These are phyloP conservation scores for Amylocarpus encephaloides DNA, from an alignment of 2,329 filamentous ascomycete species.

Conservation along the genomic window DNA sequence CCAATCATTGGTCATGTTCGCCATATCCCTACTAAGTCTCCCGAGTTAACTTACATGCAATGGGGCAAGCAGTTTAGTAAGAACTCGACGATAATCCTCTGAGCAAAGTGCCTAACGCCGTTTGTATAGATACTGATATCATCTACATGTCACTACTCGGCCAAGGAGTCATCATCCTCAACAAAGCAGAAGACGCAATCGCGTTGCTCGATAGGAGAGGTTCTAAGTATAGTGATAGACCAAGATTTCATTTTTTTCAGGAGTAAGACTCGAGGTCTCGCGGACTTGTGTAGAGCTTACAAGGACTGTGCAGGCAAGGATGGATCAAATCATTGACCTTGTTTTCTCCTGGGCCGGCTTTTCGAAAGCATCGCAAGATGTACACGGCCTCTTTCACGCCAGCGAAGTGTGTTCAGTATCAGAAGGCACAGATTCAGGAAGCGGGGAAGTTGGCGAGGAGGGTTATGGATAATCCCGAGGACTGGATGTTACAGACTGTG, in stretches of 20 bases:
- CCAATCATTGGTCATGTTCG: slow-evolving; percentile 24
- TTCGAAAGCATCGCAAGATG: slow-evolving; percentile 37
- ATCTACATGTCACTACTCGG: slow-evolving; percentile 16
- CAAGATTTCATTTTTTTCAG: slow-evolving; percentile 34
- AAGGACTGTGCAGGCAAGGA: slow-evolving; percentile 19
- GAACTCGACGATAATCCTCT: not conserved
- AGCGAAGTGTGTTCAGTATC: slow-evolving; percentile 30
- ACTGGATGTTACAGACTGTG: slow-evolving; percentile 33
- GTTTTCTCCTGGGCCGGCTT: slow-evolving; percentile 34
- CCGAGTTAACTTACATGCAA: slow-evolving; percentile 22
- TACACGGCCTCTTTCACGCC: slow-evolving; percentile 38
- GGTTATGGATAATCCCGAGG: slow-evolving; percentile 27
- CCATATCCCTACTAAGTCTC: slow-evolving; percentile 17
- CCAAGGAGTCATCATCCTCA: slow-evolving; percentile 37
- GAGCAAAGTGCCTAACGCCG: not conserved
- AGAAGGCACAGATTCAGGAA: slow-evolving; percentile 28
- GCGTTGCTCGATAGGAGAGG: slow-evolving; percentile 40
- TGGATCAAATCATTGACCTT: slow-evolving; percentile 40
- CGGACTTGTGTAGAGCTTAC: not conserved
- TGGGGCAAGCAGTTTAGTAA: slow-evolving; percentile 22
- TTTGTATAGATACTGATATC: slow-evolving; percentile 11
- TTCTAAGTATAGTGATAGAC: slow-evolving; percentile 39
- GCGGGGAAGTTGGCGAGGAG: slow-evolving; percentile 26
- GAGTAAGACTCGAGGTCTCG: not conserved
- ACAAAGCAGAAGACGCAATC: slow-evolving; percentile 36